Conservation (phyloP, 352 stramenopile genomes). For the Pythium brachiatum region DNA sequence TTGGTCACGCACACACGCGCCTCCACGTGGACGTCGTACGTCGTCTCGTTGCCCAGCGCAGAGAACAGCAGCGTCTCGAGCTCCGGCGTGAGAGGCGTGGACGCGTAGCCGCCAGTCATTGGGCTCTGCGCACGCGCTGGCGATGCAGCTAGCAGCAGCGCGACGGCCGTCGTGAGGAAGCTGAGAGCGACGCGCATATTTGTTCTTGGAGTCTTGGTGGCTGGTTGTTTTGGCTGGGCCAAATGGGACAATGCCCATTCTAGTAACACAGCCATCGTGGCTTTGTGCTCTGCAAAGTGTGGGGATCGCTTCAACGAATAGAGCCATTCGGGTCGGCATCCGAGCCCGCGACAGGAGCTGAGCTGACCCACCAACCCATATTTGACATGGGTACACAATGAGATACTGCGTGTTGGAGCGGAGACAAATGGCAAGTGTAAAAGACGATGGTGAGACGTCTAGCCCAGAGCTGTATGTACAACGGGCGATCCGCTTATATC, state of each 20-base stretch:
- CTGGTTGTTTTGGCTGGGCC: too few relatives aligned
- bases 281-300: not conserved
- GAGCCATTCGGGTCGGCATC: not conserved
- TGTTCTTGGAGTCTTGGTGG: too few relatives aligned
- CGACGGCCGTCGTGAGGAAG: not conserved
- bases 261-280: not conserved
- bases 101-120: slow-evolving; percentile 10
- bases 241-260: not conserved
- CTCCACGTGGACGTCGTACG: slow-evolving; percentile 10
- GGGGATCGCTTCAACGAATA: not conserved
- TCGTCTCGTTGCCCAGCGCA: not conserved
- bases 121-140: not conserved
- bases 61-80: slow-evolving; percentile 6
- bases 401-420: too few relatives aligned
- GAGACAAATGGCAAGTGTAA: too few relatives aligned
- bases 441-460: too few relatives aligned
- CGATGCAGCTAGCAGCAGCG: not conserved
- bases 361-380: not conserved
- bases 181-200: not conserved
- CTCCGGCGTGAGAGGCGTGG: slow-evolving; percentile 1
- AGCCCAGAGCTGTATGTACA: not conserved
- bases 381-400: not conserved
- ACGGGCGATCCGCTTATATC: too few relatives aligned
- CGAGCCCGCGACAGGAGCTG: not conserved
- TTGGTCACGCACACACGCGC: slow-evolving; percentile 20